phyloP scores from a whole-genome alignment of 2,329 filamentous ascomycete genomes.

The Aschersonia sp. region DNA sequence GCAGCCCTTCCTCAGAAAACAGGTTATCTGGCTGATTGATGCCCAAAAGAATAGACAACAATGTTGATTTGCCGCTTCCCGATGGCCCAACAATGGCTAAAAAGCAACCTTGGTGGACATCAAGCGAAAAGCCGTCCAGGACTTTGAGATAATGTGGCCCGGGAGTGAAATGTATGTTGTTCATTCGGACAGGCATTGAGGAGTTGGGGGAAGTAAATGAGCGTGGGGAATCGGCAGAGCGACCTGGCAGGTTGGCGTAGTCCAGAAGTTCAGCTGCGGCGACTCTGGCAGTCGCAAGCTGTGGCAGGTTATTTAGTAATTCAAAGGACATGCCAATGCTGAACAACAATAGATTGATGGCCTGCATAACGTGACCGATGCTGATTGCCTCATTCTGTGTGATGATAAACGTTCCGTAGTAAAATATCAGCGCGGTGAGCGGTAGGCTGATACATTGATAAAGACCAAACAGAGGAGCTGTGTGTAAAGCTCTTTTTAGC shows the following conservation, averaged over 20 bases:
- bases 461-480: conserved; percentile 62
- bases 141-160: not conserved
- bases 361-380: conserved; percentile 50
- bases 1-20: too few relatives aligned
- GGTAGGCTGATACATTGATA: conserved; percentile 59
- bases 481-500: conserved; percentile 47
- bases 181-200: conserved; percentile 30
- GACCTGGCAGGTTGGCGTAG: conserved; percentile 37
- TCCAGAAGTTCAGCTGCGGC: conserved; percentile 57
- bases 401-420: conserved; percentile 58
- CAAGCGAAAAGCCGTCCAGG: conserved; percentile 28
- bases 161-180: conserved; percentile 42
- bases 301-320: conserved; percentile 62
- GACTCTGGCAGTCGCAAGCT: conserved; percentile 60
- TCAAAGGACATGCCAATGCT: conserved; percentile 58
- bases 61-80: conserved; percentile 82
- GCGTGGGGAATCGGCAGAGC: not conserved
- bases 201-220: conserved; percentile 9
- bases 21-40: conserved; percentile 38
- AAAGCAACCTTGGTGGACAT: conserved; percentile 46
- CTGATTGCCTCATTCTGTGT: conserved; percentile 27
- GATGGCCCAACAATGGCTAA: conserved; percentile 72
- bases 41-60: conserved; percentile 59
- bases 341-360: conserved; percentile 74
- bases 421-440: conserved; percentile 67